phyloP scores from a whole-genome alignment of 139 green algal species.

The Choricystis sp. region DNA sequence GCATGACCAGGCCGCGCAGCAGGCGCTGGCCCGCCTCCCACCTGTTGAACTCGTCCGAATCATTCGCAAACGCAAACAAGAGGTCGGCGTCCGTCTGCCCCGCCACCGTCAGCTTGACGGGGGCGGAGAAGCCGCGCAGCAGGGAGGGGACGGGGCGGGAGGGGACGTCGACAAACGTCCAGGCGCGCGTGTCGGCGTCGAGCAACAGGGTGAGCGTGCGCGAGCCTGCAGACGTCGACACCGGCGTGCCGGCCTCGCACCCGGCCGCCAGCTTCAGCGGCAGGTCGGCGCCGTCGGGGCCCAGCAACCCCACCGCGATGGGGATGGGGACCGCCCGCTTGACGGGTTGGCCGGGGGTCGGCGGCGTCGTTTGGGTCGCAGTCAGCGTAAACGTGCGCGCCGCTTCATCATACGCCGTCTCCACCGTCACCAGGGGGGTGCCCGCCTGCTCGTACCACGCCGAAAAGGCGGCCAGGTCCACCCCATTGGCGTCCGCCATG shows the following conservation, averaged over 20 bases:
- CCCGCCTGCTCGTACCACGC: constrained; percentile 79
- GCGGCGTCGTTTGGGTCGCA: constrained; percentile 43
- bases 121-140: constrained; percentile 85
- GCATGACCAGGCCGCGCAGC: constrained; percentile 49
- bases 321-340: constrained; percentile 75
- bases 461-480: constrained; percentile 52
- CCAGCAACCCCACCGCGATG: constrained; percentile 66
- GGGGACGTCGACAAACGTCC: constrained; percentile 37
- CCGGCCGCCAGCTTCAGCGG: constrained; percentile 47
- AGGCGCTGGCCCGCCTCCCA: constrained; percentile 82
- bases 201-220: constrained; percentile 47
- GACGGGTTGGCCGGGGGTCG: constrained; percentile 50
- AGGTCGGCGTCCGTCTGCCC: constrained; percentile 75
- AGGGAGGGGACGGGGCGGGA: constrained; percentile 61
- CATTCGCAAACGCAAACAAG: constrained; percentile 75
- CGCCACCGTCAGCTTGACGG: constrained; percentile 65
- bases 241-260: constrained; percentile 4
- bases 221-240: too few relatives aligned
- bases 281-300: constrained; percentile 54
- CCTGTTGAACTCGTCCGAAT: constrained; percentile 82
- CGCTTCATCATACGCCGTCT: constrained; percentile 46
- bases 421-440: constrained; percentile 62
- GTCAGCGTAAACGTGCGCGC: constrained; percentile 64
- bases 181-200: constrained; percentile 14
- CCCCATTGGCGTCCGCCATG: constrained; percentile 89